Percentiles rank a stretch among this genome's conserved stretches.
These are phyloP conservation scores for Ogataea nonfermentans DNA, from an alignment of 805 yeast genomes.

Conservation along the genomic window DNA sequence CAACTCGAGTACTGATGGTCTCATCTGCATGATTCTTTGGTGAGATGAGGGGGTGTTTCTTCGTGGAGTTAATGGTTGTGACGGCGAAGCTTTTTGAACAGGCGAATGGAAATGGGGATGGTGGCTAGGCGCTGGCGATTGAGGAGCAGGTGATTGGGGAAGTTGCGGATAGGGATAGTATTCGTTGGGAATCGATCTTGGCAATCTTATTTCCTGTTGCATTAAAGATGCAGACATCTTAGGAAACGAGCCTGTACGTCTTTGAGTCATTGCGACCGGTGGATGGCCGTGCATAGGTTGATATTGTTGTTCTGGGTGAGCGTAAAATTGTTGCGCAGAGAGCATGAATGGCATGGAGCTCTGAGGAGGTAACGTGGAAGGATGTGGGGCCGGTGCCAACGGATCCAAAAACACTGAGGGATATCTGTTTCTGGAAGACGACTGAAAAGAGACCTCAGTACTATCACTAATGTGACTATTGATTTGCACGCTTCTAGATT, in stretches of 20 bases:
- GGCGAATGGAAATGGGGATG: constrained; percentile 12
- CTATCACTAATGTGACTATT: constrained; percentile 22
- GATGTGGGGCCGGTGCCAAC: constrained; percentile 41
- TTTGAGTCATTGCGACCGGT: constrained; percentile 3
- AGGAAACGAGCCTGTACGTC: constrained; percentile 20
- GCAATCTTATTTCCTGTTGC: constrained; percentile 16
- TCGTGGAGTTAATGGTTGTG: constrained; percentile 14
- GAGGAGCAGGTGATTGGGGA: constrained; percentile 19
- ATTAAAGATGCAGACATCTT: constrained; percentile 9
- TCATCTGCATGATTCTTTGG: constrained; percentile 12
- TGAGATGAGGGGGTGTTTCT: constrained; percentile 16
- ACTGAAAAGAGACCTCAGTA: constrained; percentile 28
- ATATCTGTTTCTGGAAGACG: constrained; percentile 38
- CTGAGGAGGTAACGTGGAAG: constrained; percentile 5
- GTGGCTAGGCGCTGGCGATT: constrained; percentile 10
- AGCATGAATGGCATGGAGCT: too few species aligned
- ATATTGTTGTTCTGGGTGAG: constrained; percentile 3
- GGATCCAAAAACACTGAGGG: constrained; percentile 53
- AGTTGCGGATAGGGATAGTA: constrained; percentile 5
- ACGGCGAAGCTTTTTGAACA: constrained; percentile 9
- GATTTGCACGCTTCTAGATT: constrained; percentile 17
- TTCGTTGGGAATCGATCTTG: constrained; percentile 24
- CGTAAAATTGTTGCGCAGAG: constrained; percentile 1
- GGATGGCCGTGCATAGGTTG: constrained; percentile 8
- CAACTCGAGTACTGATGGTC: constrained; percentile 21